Conservation (phyloP, 352 stramenopile species). For the Pythium catenulatum region DNA sequence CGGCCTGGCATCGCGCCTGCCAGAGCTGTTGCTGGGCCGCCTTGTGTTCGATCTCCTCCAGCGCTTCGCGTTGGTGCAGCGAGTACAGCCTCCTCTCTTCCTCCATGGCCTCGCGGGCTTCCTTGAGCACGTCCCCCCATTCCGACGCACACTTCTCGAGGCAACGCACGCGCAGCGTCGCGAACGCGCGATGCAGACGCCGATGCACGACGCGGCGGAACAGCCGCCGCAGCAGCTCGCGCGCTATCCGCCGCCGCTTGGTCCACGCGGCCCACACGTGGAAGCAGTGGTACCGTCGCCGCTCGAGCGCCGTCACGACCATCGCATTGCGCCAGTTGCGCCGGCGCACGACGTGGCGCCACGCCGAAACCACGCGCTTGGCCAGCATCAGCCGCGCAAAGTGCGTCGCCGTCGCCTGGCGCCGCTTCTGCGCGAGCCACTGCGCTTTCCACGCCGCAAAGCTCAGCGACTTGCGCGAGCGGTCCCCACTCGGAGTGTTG, state of each 20-base stretch:
- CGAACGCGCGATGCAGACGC: conserved; percentile 25
- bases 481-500: conserved; percentile 5
- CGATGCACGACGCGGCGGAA: not conserved
- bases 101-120: conserved; percentile 67
- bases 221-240: not conserved
- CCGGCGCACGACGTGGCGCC: conserved; percentile 30
- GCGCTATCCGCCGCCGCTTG: not conserved
- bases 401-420: conserved; percentile 22
- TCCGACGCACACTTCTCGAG: conserved; percentile 59
- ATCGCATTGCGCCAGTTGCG: conserved; percentile 48
- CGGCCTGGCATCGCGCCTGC: conserved; percentile 38
- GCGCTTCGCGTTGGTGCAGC: conserved; percentile 63
- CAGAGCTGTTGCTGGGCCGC: conserved; percentile 56
- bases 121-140: conserved; percentile 69
- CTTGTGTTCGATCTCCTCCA: conserved; percentile 62
- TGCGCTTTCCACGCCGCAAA: conserved; percentile 63
- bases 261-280: conserved; percentile 8
- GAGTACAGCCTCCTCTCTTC: conserved; percentile 69
- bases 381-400: conserved; percentile 39
- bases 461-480: conserved; percentile 30
- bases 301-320: not conserved
- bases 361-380: conserved; percentile 36
- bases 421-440: conserved; percentile 41
- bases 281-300: not conserved
- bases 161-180: conserved; percentile 62